Evolutionary conservation across 2,329 filamentous ascomycete species (phyloP).

Genomic region (Cladosporium austrohemisphaericum): DNA sequence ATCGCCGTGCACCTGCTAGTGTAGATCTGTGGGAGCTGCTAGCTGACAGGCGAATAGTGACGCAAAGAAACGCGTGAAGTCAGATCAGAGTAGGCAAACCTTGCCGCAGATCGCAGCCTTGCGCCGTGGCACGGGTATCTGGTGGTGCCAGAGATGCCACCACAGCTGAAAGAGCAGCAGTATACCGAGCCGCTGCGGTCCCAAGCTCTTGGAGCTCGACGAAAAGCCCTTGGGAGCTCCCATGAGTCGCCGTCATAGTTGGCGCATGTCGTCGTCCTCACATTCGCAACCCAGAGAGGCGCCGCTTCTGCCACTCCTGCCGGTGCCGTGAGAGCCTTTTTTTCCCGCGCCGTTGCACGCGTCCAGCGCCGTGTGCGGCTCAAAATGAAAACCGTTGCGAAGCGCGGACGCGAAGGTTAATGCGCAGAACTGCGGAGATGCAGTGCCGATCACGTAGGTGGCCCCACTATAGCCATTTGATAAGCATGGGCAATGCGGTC

Average conservation of each 20-base stretch:
- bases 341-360: neutral
- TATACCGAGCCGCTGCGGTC: too few relatives aligned
- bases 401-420: neutral
- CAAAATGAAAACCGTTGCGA: conserved; percentile 1
- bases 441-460: neutral
- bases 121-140: neutral
- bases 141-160: too few relatives aligned
- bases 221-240: too few relatives aligned
- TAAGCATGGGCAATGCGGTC: conserved; percentile 6
- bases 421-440: conserved; percentile 2
- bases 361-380: neutral
- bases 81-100: conserved; percentile 5
- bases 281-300: neutral
- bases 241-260: too few relatives aligned
- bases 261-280: too few relatives aligned
- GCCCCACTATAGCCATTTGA: conserved; percentile 1
- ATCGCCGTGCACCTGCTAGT: neutral
- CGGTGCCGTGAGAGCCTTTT: neutral
- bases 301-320: too few relatives aligned
- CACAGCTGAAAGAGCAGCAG: neutral
- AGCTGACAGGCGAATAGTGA: neutral
- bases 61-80: conserved; percentile 8
- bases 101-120: conserved; percentile 6
- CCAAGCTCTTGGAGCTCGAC: neutral
- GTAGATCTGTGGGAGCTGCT: conserved; percentile 3